phyloP scores from a whole-genome alignment of 768 basidiomycete species.

The Suillus alpinus region DNA sequence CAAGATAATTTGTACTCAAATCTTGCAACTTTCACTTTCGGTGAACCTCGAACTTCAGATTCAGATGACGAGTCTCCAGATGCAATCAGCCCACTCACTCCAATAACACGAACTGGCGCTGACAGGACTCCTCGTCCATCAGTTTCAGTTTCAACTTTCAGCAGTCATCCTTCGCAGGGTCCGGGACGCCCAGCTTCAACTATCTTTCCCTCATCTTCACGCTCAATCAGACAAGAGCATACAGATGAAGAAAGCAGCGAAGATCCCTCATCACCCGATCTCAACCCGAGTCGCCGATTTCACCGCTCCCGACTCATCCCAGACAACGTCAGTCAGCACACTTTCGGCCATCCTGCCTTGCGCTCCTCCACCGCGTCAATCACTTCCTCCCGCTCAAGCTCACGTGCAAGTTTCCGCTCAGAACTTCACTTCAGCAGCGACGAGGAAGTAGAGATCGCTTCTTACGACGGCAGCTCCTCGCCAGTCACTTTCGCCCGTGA shows the following conservation, averaged over 20 bases:
- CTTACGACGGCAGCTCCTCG: constrained; percentile 36
- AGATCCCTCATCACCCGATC: constrained; percentile 33
- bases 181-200: constrained; percentile 24
- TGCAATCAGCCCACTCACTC: constrained; percentile 38
- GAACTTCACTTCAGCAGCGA: constrained; percentile 45
- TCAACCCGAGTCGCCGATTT: constrained; percentile 11
- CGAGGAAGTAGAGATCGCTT: constrained; percentile 44
- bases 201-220: constrained; percentile 12
- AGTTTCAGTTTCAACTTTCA: constrained; percentile 9
- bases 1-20: constrained; percentile 36
- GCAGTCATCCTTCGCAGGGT: constrained; percentile 35
- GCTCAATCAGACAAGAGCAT: constrained; percentile 6
- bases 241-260: constrained; percentile 32
- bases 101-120: constrained; percentile 22
- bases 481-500: constrained; percentile 39
- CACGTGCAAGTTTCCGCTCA: constrained; percentile 30
- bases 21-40: constrained; percentile 43
- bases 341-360: constrained; percentile 44
- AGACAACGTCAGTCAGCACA: constrained; percentile 48
- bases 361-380: constrained; percentile 33
- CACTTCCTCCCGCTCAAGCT: constrained; percentile 38
- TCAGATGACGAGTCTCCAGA: constrained; percentile 19
- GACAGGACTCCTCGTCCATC: constrained; percentile 48
- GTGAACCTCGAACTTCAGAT: constrained; percentile 24
- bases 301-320: constrained; percentile 26